A percentile compares a stretch with the other conserved stretches of the same genome.
These are phyloP conservation scores for Lasiosphaeria hispida DNA, from an alignment of 495 filamentous ascomycete genomes.

Conservation along the genomic window DNA sequence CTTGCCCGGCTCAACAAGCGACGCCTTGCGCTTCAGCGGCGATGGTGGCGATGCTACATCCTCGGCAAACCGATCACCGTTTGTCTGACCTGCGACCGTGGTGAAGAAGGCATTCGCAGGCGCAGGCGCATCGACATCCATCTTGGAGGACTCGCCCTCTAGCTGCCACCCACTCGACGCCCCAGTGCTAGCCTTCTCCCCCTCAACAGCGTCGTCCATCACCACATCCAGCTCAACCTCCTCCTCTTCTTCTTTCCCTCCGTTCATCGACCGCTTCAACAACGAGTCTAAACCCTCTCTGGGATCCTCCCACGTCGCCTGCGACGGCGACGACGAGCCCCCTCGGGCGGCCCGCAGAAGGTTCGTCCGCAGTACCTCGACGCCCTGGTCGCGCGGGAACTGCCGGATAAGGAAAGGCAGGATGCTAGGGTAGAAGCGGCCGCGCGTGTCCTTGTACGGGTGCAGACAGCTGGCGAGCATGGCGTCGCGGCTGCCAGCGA, in stretches of 20 bases:
- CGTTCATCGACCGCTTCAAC: not conserved
- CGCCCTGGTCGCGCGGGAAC: conserved; percentile 57
- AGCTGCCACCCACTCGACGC: conserved; percentile 10
- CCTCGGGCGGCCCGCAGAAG: conserved; percentile 36
- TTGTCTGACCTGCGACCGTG: not conserved
- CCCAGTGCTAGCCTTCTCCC: conserved; percentile 20
- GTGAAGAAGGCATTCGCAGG: conserved; percentile 13
- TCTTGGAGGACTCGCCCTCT: not conserved
- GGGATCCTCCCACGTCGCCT: conserved; percentile 10
- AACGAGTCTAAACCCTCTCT: conserved; percentile 12
- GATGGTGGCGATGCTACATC: conserved; percentile 13
- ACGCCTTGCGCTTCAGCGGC: conserved; percentile 44
- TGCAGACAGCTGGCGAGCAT: conserved; percentile 80
- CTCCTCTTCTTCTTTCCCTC: not conserved
- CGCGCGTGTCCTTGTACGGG: conserved; percentile 59
- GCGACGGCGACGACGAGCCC: not conserved
- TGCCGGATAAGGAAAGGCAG: conserved; percentile 69
- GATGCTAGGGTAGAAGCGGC: conserved; percentile 62
- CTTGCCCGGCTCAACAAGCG: conserved; percentile 4
- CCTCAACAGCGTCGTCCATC: conserved; percentile 6
- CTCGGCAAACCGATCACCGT: conserved; percentile 6
- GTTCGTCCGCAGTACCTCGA: conserved; percentile 62
- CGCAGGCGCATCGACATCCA: conserved; percentile 27
- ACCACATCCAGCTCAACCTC: not conserved
- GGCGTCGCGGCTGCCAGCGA: conserved; percentile 60